Evolutionary conservation across 768 basidiomycete species (phyloP).

Genomic region (Mycena galopus): DNA sequence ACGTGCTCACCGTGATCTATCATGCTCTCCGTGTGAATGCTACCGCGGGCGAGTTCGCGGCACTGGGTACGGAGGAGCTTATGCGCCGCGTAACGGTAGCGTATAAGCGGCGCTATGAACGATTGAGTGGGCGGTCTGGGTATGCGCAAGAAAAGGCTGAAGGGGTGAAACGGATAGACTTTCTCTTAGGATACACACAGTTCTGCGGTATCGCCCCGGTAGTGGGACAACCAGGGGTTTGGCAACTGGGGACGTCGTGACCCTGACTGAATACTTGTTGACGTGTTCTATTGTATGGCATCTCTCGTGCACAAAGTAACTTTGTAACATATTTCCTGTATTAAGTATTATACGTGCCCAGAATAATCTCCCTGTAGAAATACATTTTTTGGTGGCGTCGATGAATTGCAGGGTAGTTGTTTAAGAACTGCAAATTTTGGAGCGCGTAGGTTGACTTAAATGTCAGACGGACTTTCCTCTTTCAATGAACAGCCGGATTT

Average conservation of each 20-base stretch:
- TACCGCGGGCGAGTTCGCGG: background rate
- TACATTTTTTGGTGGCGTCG: too few species aligned
- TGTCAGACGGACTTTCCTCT: too few species aligned
- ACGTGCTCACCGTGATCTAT: background rate
- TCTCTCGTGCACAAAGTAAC: too few species aligned
- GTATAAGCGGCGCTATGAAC: background rate
- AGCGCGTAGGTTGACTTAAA: too few species aligned
- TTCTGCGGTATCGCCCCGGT: background rate
- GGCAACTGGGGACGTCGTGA: background rate
- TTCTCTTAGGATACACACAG: background rate
- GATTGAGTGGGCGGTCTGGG: background rate
- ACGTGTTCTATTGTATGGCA: too few species aligned
- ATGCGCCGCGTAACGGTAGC: background rate
- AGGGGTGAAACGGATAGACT: background rate
- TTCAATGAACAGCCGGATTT: too few species aligned
- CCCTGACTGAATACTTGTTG: too few species aligned
- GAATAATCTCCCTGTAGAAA: too few species aligned
- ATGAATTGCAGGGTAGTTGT: too few species aligned
- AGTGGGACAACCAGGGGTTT: background rate
- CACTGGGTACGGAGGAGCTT: background rate
- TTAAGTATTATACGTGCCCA: too few species aligned
- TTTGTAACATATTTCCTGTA: too few species aligned
- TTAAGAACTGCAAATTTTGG: too few species aligned
- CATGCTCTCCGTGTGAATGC: background rate
- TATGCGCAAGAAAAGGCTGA: background rate